Base-by-base conservation (phyloP, 2,329 filamentous ascomycete species). In the Penicillium sp. region DNA sequence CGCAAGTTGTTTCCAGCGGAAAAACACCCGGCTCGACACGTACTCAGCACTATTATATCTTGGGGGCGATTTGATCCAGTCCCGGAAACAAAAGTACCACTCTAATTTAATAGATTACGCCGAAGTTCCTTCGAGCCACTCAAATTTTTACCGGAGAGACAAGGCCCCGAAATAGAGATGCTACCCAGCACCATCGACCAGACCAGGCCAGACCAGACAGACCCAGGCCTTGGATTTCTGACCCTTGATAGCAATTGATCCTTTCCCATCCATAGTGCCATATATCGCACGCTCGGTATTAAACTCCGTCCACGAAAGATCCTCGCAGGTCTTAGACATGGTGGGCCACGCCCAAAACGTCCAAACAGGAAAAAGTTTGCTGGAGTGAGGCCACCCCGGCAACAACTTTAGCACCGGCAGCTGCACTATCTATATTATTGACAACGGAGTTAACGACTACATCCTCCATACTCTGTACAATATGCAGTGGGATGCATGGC, bases 321-420 rank as follows among this genome's bases (percentile, higher is more conserved):
- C 38, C n/a, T 22, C 19, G 11, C 40, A 43, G 55, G 62, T 67
- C 60, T 65, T 52, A 64, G 62, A 60, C 60, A 63, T 38, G 59
- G 30, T 22, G 65, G 56, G 62, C 66, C 60, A 56, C 56, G 52
- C 62, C 59, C 62, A 58, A 54, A 57, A 33, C 30, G 30, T 22
- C 16, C 43, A 46, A 16, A n/a, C 13, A 48, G 13, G 10, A 30
- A 26, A 30, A 3, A 28, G 10, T 26, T 16, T 26, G 28, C 4
- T 48, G 6, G 22, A 6, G 45, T 7, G 45, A 48, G 16, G 10
- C 26, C 45, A 8, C 26, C 14, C 26, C 10, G 19, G 19, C 22
- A 48, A 28, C 26, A 4, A 48, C 5, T 13, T 45, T 19, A n/a
- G 37, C 16, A 40, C 37, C 37, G 37, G 48, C 49, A 49, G 30